Conservation (phyloP, 441 rosid species). For the Pelargonium myrrhifolium region DNA sequence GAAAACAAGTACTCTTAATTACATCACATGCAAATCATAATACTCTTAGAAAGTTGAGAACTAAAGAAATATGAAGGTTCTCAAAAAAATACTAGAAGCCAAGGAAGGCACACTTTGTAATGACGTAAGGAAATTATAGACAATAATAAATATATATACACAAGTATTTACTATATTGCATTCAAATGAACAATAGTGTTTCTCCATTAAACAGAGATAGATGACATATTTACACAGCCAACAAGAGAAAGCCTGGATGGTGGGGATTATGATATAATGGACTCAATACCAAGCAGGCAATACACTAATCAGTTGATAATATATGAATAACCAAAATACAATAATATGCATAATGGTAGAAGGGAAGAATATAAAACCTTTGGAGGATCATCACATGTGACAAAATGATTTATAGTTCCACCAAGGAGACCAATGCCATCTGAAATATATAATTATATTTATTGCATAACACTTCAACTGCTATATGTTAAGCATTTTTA, state of each 20-base stretch:
- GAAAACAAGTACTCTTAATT: conserved; percentile 16
- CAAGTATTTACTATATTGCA: not conserved
- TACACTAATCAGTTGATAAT: not conserved
- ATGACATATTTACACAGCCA: not conserved
- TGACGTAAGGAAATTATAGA: too few species aligned
- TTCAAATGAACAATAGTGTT: not conserved
- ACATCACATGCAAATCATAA: conserved; percentile 1
- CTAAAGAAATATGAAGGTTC: not conserved
- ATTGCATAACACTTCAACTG: conserved; percentile 3
- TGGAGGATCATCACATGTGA: conserved; percentile 56
- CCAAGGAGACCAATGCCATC: conserved; percentile 98
- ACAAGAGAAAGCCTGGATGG: conserved; percentile 3
- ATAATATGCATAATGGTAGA: not conserved
- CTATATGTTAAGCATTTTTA: conserved; percentile 1
- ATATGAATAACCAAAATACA: not conserved
- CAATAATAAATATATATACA: too few species aligned
- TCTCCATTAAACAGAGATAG: not conserved
- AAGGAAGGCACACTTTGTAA: too few species aligned
- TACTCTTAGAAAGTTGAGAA: not conserved
- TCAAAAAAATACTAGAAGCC: not conserved
- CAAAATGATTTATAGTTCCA: conserved; percentile 78
- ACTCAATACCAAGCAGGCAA: not conserved
- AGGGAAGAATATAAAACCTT: conserved; percentile 53
- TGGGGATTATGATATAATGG: not conserved
- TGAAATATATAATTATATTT: conserved; percentile 27